Evolutionary conservation across 306 rosid genomes (phyloP).

Genomic region (Mimosa bimucronata): DNA sequence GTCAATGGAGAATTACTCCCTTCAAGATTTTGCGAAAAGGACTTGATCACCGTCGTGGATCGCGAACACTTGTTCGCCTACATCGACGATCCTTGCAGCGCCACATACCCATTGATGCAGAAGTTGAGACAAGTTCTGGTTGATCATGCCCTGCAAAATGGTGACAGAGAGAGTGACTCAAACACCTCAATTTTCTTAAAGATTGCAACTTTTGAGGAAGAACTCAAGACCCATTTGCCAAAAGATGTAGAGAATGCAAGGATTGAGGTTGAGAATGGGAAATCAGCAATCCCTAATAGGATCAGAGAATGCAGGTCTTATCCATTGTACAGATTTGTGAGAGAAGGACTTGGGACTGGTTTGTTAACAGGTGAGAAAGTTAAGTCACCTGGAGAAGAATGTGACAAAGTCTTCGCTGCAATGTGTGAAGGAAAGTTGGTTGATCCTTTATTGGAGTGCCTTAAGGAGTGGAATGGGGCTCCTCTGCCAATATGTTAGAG

Average conservation of each 20-base stretch:
- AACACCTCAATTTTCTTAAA: constrained; percentile 75
- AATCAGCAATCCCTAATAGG: constrained; percentile 52
- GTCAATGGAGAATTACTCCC: constrained; percentile 83
- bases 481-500: constrained; percentile 75
- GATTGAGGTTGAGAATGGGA: constrained; percentile 66
- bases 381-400: constrained; percentile 85
- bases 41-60: constrained; percentile 76
- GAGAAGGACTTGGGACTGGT: constrained; percentile 67
- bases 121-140: constrained; percentile 77
- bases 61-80: constrained; percentile 70
- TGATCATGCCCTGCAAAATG: constrained; percentile 78
- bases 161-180: constrained; percentile 55
- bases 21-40: constrained; percentile 76
- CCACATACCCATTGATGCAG: constrained; percentile 78
- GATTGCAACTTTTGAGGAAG: constrained; percentile 79
- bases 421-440: constrained; percentile 69
- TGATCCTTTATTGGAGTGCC: constrained; percentile 76
- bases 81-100: constrained; percentile 79
- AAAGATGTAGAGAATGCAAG: constrained; percentile 73
- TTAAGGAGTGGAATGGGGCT: constrained; percentile 90
- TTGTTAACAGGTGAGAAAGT: constrained; percentile 80
- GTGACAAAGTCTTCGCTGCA: constrained; percentile 79
- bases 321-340: constrained; percentile 76
- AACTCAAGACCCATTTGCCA: constrained; percentile 64
- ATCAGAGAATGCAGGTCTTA: constrained; percentile 83